Conservation (phyloP, 169 alveolate genomes). For the Eimeria praecox region DNA sequence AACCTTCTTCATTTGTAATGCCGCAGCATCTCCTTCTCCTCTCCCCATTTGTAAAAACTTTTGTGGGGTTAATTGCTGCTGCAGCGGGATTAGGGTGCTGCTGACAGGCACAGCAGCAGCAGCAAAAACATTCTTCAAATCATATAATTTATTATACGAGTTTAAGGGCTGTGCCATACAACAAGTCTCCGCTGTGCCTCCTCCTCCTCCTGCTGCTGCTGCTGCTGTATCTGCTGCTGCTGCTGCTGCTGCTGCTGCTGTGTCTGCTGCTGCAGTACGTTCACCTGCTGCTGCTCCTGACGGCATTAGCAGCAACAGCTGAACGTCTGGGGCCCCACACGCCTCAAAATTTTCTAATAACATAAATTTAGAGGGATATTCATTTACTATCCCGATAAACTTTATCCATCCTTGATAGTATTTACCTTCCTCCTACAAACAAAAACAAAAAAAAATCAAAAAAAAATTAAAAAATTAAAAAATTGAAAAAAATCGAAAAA, state of each 20-base stretch:
- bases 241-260: constrained; percentile 5
- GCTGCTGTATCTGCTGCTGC: constrained; percentile 22
- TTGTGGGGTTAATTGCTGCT: not conserved
- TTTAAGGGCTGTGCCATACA: not conserved
- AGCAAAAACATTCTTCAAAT: constrained; percentile 64
- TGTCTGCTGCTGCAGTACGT: not conserved
- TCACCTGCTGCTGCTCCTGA: not conserved
- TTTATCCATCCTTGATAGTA: constrained; percentile 47
- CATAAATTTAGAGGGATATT: constrained; percentile 70
- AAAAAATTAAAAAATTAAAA: no score
- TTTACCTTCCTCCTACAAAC: constrained; percentile 30
- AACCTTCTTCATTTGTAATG: not conserved
- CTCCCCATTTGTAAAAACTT: constrained; percentile 37
- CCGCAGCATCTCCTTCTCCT: constrained; percentile 65
- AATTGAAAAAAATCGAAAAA: no score
- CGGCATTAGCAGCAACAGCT: constrained; percentile 22
- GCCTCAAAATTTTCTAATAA: constrained; percentile 68
- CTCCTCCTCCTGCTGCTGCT: not conserved
- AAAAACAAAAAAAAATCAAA: not conserved
- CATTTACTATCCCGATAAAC: constrained; percentile 33
- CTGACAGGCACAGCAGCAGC: constrained; percentile 60
- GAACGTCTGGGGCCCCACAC: constrained; percentile 57
- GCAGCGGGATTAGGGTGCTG: constrained; percentile 41
- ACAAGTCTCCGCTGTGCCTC: not conserved
- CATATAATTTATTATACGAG: constrained; percentile 44